Percentiles rank a stretch among this genome's conserved stretches.
Evolutionary conservation across 257 asterid species (phyloP).

Genomic region (Solanum chilense): DNA sequence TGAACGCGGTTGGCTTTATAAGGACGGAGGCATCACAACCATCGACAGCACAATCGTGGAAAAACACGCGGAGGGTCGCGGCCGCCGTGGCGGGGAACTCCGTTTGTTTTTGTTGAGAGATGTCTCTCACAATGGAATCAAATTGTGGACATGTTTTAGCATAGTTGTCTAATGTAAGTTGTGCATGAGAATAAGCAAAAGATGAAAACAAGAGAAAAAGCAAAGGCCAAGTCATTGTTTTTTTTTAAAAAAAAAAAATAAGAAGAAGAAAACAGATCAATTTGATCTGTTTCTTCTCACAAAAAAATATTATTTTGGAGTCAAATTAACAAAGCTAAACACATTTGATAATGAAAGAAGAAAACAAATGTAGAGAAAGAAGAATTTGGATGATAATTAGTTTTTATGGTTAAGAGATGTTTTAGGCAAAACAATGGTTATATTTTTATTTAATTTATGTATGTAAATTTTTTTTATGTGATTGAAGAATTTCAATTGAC

Average conservation of each 20-base stretch:
- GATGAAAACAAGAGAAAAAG: constrained; percentile 5
- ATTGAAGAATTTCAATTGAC: neutral
- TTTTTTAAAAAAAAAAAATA: neutral
- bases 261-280: neutral
- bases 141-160: constrained; percentile 55
- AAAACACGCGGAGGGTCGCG: constrained; percentile 70
- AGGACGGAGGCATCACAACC: constrained; percentile 91
- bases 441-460: neutral
- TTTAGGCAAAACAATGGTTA: neutral
- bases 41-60: constrained; percentile 79
- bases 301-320: neutral
- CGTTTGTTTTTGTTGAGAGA: constrained; percentile 46
- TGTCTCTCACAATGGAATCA: constrained; percentile 30
- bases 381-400: neutral
- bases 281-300: constrained; percentile 5
- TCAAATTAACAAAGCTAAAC: neutral
- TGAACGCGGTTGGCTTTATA: constrained; percentile 36
- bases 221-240: constrained; percentile 12
- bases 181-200: neutral
- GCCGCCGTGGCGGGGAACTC: constrained; percentile 68
- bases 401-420: neutral
- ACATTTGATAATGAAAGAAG: neutral
- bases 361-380: neutral
- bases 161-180: constrained; percentile 40
- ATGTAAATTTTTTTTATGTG: neutral